Base-by-base conservation (phyloP, 2,329 filamentous ascomycete genomes). In the Ilyonectria mors-panacis region DNA sequence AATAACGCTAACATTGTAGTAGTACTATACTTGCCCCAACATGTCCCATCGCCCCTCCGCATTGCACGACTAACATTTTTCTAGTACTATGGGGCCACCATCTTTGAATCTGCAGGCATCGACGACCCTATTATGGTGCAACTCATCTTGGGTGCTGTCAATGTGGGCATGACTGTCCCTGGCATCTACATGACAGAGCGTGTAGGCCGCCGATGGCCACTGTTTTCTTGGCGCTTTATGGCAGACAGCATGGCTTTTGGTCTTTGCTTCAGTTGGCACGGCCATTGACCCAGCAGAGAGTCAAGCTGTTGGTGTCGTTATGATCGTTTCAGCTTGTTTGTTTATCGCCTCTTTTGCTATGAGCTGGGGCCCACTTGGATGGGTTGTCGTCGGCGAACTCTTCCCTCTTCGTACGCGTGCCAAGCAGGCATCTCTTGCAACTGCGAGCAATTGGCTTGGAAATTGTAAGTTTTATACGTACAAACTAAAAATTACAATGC, bases 321-420 rank as follows among this genome's bases (percentile, higher is more conserved):
- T 93, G 87, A 92, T 94, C 70, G 88, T 92, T 13, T 88, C 91
- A 58, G 89, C 91, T 8, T 92, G 89, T 78, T 87, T 93, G 81
- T 94, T 93, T 80, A 93, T 94, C 65, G 86, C 88, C 45, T 90
- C 87, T 2, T 94, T 92, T 72, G 91, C 91, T 1, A 60, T 83
- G 23, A 92, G 89, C 3, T 93, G 90, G 90, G 91, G 90, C 7
- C 91, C 91, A 0, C 87, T 92, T 50, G 84, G 89, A 4, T 93
- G 91, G 91, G 87, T 88, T 19, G 86, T 91, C 54, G 87, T 90
- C 28, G 88, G 88, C 53, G 91, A 93, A 78, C 88, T 88, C 60
- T 93, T 91, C 77, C 86, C 89, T 2, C 81, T 86, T 2, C 82
- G 87, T 2, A 87, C 85, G n/a, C 81, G 86, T 57, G 84, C 85